These are phyloP conservation scores for Rhynchospora pubera DNA, from an alignment of 176 grass and related monocot genomes.

Conservation along the genomic window DNA sequence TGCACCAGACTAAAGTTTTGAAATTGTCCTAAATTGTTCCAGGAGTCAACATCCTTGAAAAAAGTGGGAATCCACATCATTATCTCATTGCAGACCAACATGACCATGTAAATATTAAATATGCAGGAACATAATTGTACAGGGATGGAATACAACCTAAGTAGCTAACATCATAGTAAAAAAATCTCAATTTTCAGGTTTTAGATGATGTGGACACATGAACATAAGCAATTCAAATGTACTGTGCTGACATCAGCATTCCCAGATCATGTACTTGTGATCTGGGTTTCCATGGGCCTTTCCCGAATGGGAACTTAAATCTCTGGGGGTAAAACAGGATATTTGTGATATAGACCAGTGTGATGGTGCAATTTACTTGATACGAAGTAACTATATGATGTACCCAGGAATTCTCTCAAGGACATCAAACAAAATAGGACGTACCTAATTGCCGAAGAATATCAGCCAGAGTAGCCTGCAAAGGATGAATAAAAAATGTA, in stretches of 20 bases:
- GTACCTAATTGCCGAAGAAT: conserved; percentile 94
- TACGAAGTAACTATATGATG: neutral
- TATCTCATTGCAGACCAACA: neutral
- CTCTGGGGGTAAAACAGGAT: neutral
- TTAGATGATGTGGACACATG: neutral
- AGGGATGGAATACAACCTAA: neutral
- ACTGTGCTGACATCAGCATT: neutral
- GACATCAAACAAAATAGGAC: neutral
- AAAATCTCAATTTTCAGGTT: no score
- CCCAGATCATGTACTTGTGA: neutral
- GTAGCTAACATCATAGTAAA: neutral
- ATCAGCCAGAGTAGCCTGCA: conserved; percentile 90
- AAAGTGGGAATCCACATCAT: neutral
- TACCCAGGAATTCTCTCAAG: neutral
- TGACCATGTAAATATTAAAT: neutral
- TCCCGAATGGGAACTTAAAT: neutral
- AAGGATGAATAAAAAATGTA: neutral
- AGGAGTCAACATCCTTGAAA: neutral
- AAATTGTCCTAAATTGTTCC: neutral
- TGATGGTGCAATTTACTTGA: neutral
- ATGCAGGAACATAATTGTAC: no score
- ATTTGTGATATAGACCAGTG: neutral
- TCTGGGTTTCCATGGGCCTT: neutral
- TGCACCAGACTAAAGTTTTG: neutral
- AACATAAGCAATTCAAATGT: neutral